A percentile compares a stretch with the other conserved stretches of the same genome.
phyloP scores from a whole-genome alignment of 2,329 filamentous ascomycete species.

The Trichothecium roseum region DNA sequence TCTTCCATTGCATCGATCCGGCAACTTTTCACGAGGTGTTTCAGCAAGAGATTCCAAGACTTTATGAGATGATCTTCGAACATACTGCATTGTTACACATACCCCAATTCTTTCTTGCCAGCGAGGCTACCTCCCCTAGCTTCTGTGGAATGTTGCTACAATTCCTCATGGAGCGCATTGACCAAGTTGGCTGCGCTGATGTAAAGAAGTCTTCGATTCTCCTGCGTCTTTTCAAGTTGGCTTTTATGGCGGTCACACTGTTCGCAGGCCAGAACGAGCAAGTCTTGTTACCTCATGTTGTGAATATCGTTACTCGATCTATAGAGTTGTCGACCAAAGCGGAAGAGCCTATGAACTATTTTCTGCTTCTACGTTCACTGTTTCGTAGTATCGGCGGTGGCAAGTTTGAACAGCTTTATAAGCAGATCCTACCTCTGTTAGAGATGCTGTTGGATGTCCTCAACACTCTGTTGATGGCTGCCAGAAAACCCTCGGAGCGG shows the following conservation, averaged over 20 bases:
- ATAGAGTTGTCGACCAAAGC: conserved; percentile 93
- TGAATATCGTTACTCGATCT: conserved; percentile 93
- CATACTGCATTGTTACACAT: conserved; percentile 90
- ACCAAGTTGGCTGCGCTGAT: conserved; percentile 86
- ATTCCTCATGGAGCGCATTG: conserved; percentile 93
- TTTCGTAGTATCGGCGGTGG: conserved; percentile 96
- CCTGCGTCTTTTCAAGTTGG: conserved; percentile 89
- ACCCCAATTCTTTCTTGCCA: conserved; percentile 97
- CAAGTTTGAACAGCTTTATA: conserved; percentile 95
- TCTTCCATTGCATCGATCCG: conserved; percentile 97
- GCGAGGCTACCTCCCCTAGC: conserved; percentile 91
- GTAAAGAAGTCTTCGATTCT: conserved; percentile 89
- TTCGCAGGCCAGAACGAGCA: conserved; percentile 94
- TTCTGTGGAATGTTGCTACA: conserved; percentile 98
- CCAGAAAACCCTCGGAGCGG: conserved; percentile 78
- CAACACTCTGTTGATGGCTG: conserved; percentile 86
- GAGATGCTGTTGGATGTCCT: conserved; percentile 97
- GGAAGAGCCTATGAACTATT: conserved; percentile 98
- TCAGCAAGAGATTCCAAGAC: conserved; percentile 88
- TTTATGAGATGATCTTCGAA: conserved; percentile 97
- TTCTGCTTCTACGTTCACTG: conserved; percentile 79
- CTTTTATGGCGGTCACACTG: conserved; percentile 97
- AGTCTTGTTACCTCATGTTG: conserved; percentile 88
- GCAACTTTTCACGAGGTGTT: conserved; percentile 99
- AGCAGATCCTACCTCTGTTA: conserved; percentile 88